phyloP scores from a whole-genome alignment of 2,329 filamentous ascomycete species.

The Tolypocladium ovalisporum region DNA sequence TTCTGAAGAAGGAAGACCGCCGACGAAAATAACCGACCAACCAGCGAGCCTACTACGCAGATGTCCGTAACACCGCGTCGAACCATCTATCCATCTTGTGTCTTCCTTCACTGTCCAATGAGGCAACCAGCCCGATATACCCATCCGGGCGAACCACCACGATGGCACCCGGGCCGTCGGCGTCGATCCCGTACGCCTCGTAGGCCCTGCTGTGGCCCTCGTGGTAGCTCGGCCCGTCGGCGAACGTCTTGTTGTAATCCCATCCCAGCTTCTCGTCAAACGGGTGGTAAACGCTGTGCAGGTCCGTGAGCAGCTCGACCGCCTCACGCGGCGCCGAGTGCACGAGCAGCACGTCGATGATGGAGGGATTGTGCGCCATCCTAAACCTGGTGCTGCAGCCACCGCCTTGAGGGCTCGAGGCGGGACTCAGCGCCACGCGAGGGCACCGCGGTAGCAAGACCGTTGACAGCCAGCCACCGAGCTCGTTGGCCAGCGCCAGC shows the following conservation, averaged over 20 bases:
- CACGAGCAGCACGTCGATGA: constrained; percentile 51
- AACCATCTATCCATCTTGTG: constrained; percentile 5
- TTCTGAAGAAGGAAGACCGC: background rate
- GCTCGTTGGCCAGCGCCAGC: constrained; percentile 29
- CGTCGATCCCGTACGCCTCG: constrained; percentile 46
- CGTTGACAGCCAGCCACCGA: constrained; percentile 32
- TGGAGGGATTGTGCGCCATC: background rate
- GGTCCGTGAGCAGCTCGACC: constrained; percentile 35
- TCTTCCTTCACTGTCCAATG: constrained; percentile 19
- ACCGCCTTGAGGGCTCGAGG: background rate
- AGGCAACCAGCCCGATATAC: constrained; percentile 40
- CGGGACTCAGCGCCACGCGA: constrained; percentile 11
- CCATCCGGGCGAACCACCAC: constrained; percentile 57
- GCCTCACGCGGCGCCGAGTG: constrained; percentile 41
- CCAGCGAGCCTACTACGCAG: background rate
- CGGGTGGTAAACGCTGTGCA: constrained; percentile 37
- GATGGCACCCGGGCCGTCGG: constrained; percentile 37
- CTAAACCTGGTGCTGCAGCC: background rate
- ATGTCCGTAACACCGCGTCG: constrained; percentile 2
- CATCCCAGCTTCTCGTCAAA: constrained; percentile 36
- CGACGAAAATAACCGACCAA: background rate
- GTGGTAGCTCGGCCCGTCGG: constrained; percentile 42
- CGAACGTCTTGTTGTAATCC: constrained; percentile 46
- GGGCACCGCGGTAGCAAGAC: constrained; percentile 31
- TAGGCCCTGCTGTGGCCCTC: constrained; percentile 41